Base-by-base conservation (phyloP, 2,329 filamentous ascomycete species). In the Triangularia verruculosa region DNA sequence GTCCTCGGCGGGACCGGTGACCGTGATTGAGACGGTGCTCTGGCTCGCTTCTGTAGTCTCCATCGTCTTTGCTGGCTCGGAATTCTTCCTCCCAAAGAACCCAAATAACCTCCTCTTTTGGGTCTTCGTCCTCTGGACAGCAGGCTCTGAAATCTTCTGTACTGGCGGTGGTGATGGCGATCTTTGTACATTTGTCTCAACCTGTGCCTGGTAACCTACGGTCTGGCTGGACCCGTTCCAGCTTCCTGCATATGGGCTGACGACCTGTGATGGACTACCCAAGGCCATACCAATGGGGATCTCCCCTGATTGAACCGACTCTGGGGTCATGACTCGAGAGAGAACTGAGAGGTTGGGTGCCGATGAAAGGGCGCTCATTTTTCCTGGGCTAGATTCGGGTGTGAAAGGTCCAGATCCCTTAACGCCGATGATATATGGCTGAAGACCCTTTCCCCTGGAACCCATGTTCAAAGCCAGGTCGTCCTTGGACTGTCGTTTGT, bases 271-370 rank as follows among this genome's bases (percentile, higher is more conserved):
- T 24, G 90, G 90, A 70, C 89, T 92, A 30, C 89, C 90, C 62
- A 92, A 77, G 1, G 90, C 90, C 82, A 93, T 88, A 9, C 90
- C 90, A 66, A 93, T 92, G 69, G 79, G 80, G 65, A 78, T 76
- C 53, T 79, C 78, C 7, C 78, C 75, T 2, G 79, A 79, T 28
- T 72, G 74, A 59, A 78, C 69, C 8, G 79, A 80, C 63, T 80
- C 77, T 9, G 78, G 76, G n/a, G 78, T 80, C 57, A 76, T 73
- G 64, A 79, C 76, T 67, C 78, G 75, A 22, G 76, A 71, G 24
- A 76, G 73, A 25, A 76, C 71, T 15, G 74, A 75, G 52, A 73
- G 68, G 24, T 66, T 72, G 22, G 74, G 72, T 51, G 74, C 69
- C 51, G 73, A 72, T 4, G 72, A 71, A 3, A 64, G 57, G 32